Evolutionary conservation across 2,329 filamentous ascomycete species (phyloP).

Genomic region (Cladosporium cucumerinum): DNA sequence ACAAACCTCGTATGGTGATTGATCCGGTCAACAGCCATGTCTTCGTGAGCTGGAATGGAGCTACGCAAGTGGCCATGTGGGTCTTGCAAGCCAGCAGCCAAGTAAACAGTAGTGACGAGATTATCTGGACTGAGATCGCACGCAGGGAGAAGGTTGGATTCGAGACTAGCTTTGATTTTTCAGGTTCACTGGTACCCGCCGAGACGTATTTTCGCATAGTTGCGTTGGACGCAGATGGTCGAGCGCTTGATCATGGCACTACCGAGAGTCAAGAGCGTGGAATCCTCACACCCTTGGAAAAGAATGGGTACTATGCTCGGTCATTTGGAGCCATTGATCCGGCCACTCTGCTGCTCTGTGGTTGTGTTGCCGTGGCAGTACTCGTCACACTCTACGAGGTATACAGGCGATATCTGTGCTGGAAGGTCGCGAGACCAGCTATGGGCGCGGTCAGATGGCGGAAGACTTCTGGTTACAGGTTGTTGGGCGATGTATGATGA

Average conservation of each 20-base stretch:
- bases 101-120: neutral
- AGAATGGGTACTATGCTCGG: no score
- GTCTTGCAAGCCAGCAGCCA: conserved; percentile 21
- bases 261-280: conserved; percentile 10
- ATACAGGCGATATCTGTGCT: conserved; percentile 27
- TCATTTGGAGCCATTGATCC: neutral
- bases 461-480: conserved; percentile 23
- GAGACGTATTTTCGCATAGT: conserved; percentile 29
- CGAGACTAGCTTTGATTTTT: conserved; percentile 21
- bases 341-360: neutral
- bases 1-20: conserved; percentile 18
- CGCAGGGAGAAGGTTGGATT: conserved; percentile 21
- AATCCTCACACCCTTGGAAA: neutral
- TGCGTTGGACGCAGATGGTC: conserved; percentile 26
- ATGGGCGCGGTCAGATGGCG: conserved; percentile 27
- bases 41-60: conserved; percentile 31
- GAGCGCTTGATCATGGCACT: conserved; percentile 25
- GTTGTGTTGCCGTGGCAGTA: neutral
- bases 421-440: conserved; percentile 21
- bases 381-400: conserved; percentile 26
- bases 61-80: conserved; percentile 27
- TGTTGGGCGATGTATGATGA: conserved; percentile 22
- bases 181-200: neutral
- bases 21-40: conserved; percentile 14
- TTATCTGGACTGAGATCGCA: conserved; percentile 21